Evolutionary conservation across 352 stramenopile genomes (phyloP).

Genomic region (Peronospora destructor): DNA sequence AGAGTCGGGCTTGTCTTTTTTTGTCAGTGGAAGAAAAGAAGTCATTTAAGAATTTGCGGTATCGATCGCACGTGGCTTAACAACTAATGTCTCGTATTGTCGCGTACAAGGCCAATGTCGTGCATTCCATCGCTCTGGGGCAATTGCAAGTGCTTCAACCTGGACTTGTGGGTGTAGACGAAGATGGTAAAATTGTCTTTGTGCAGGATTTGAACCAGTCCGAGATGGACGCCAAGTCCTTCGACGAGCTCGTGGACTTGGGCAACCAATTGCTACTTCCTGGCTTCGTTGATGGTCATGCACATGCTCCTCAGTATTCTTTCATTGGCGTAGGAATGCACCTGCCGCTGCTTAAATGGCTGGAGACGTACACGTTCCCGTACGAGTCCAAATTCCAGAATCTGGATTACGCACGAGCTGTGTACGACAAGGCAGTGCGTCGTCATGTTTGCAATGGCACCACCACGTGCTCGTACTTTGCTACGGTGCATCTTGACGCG

Average conservation of each 20-base stretch:
- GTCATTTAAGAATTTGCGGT: constrained; percentile 18
- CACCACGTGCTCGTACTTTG: constrained; percentile 93
- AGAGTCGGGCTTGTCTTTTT: neutral
- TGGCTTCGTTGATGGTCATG: constrained; percentile 91
- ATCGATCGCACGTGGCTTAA: constrained; percentile 7
- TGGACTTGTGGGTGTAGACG: constrained; percentile 35
- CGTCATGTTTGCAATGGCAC: constrained; percentile 86
- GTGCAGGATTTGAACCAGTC: constrained; percentile 9
- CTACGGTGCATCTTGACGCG: constrained; percentile 85
- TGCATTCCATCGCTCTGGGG: constrained; percentile 61
- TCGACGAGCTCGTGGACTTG: constrained; percentile 59
- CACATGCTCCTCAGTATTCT: constrained; percentile 91
- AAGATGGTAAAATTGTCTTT: constrained; percentile 22
- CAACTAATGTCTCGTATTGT: constrained; percentile 25
- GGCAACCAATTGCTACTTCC: constrained; percentile 82
- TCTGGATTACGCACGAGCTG: constrained; percentile 49
- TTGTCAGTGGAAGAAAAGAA: too few relatives aligned
- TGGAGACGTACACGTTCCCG: constrained; percentile 92
- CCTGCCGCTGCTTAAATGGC: constrained; percentile 89
- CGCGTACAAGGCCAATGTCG: constrained; percentile 72
- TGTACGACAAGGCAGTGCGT: constrained; percentile 87
- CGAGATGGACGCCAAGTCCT: constrained; percentile 26
- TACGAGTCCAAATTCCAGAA: constrained; percentile 80
- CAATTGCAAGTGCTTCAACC: constrained; percentile 39
- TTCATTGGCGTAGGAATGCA: constrained; percentile 92